These are phyloP conservation scores for Globisporangium apiculatum DNA, from an alignment of 352 stramenopile species.

Conservation along the genomic window DNA sequence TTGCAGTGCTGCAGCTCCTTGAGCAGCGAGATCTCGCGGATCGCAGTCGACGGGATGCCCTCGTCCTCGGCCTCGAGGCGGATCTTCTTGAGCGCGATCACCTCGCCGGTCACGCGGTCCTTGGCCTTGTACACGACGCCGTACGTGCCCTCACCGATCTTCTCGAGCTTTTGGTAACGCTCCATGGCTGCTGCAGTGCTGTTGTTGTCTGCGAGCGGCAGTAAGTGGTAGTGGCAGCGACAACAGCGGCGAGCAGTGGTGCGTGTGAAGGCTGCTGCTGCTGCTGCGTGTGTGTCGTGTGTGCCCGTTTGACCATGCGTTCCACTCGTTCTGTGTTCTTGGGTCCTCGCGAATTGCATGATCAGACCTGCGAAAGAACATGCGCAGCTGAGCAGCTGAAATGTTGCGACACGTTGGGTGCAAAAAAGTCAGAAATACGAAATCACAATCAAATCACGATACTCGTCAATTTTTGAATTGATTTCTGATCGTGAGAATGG, in stretches of 20 bases:
- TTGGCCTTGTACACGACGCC: constrained; percentile 83
- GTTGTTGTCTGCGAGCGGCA: too few species aligned
- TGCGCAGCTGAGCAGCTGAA: not conserved
- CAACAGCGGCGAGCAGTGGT: too few species aligned
- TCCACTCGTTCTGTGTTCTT: constrained; percentile 13
- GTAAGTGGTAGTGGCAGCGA: too few species aligned
- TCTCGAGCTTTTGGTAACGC: constrained; percentile 70
- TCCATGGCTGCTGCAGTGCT: too few species aligned
- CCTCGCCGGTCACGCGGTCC: too few species aligned
- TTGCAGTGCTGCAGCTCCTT: constrained; percentile 97
- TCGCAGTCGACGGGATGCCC: constrained; percentile 79
- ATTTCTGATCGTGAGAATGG: too few species aligned
- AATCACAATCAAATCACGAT: not conserved
- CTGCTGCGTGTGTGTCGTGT: not conserved
- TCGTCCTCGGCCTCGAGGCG: constrained; percentile 89
- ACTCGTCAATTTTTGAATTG: not conserved
- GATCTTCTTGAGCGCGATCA: constrained; percentile 28
- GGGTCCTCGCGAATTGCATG: not conserved
- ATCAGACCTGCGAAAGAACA: not conserved
- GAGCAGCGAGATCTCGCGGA: constrained; percentile 95
- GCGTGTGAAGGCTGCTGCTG: not conserved
- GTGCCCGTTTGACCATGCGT: constrained; percentile 4
- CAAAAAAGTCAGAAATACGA: not conserved
- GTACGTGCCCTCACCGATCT: constrained; percentile 88
- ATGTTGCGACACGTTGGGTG: not conserved